Conservation (phyloP, 768 basidiomycete genomes). For the Psilocybe sp. region DNA sequence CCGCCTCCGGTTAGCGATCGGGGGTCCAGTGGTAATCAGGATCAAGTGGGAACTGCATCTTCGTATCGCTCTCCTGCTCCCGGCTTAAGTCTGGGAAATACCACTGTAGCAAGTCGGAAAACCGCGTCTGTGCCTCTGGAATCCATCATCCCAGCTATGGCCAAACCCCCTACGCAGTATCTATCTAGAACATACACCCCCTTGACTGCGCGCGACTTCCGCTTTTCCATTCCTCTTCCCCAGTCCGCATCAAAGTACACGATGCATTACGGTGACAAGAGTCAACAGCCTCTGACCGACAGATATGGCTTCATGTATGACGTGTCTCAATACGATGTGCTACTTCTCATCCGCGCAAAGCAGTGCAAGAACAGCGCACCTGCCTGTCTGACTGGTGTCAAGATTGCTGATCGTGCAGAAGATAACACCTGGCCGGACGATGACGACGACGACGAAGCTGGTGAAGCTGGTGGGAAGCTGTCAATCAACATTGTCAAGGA, state of each 20-base stretch:
- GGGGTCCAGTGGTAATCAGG: constrained; percentile 20
- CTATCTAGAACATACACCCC: constrained; percentile 74
- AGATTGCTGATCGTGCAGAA: constrained; percentile 81
- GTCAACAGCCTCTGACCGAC: constrained; percentile 68
- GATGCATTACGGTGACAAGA: constrained; percentile 51
- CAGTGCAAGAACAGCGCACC: constrained; percentile 76
- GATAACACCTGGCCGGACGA: constrained; percentile 76
- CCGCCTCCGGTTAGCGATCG: constrained; percentile 19
- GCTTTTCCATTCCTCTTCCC: constrained; percentile 61
- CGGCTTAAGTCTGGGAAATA: constrained; percentile 8
- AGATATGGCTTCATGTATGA: constrained; percentile 92
- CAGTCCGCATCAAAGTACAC: constrained; percentile 46
- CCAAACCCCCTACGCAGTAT: constrained; percentile 84
- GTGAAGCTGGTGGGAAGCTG: constrained; percentile 20
- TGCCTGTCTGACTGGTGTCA: constrained; percentile 83
- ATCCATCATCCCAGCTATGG: constrained; percentile 75
- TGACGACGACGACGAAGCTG: constrained; percentile 32
- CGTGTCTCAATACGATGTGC: constrained; percentile 74
- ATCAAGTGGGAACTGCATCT: constrained; percentile 7
- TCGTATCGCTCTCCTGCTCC: constrained; percentile 4
- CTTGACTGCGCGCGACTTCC: constrained; percentile 71
- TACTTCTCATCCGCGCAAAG: constrained; percentile 69
- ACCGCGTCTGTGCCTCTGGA: constrained; percentile 64
- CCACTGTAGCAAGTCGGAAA: constrained; percentile 20
- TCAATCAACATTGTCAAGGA: constrained; percentile 45